Evolutionary conservation across 73 alveolate species (phyloP).

Genomic region (Diophrys appendiculata): DNA sequence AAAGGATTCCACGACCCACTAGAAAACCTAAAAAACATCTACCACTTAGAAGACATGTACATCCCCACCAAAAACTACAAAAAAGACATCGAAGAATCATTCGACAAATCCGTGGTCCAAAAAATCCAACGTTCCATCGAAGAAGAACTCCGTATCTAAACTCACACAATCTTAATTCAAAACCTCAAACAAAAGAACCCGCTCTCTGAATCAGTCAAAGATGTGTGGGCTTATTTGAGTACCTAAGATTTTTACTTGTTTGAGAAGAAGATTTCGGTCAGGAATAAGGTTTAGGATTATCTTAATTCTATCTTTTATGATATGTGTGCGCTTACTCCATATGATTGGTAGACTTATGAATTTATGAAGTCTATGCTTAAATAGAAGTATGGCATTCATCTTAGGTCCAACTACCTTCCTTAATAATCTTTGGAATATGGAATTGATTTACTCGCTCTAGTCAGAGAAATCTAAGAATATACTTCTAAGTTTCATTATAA

Average conservation of each 20-base stretch:
- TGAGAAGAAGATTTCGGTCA: slow-evolving; percentile 86
- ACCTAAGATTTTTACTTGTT: slow-evolving; percentile 84
- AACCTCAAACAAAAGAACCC: slow-evolving; percentile 90
- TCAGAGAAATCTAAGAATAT: slow-evolving; percentile 81
- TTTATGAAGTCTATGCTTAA: slow-evolving; percentile 95
- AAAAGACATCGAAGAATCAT: slow-evolving; percentile 75
- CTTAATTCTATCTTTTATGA: slow-evolving; percentile 93
- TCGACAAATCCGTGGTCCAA: slow-evolving; percentile 69
- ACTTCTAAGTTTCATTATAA: slow-evolving; percentile 89
- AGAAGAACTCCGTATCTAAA: slow-evolving; percentile 92
- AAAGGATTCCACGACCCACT: slow-evolving; percentile 82
- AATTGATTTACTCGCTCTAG: slow-evolving; percentile 86
- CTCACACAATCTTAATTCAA: slow-evolving; percentile 85
- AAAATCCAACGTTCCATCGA: slow-evolving; percentile 90
- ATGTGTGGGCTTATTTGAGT: slow-evolving; percentile 79
- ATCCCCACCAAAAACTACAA: slow-evolving; percentile 84
- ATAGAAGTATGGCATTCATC: slow-evolving; percentile 84
- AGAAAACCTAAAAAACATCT: slow-evolving; percentile 52
- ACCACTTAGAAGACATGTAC: slow-evolving; percentile 75
- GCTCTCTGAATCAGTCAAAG: slow-evolving; percentile 71
- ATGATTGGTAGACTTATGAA: slow-evolving; percentile 97
- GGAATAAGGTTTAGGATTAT: slow-evolving; percentile 85
- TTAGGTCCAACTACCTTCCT: slow-evolving; percentile 90
- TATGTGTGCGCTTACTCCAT: slow-evolving; percentile 93
- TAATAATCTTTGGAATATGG: slow-evolving; percentile 94